Evolutionary conservation across 1,284 basidiomycete genomes (phyloP).

Genomic region (Apiotrichum akiyoshidainum): DNA sequence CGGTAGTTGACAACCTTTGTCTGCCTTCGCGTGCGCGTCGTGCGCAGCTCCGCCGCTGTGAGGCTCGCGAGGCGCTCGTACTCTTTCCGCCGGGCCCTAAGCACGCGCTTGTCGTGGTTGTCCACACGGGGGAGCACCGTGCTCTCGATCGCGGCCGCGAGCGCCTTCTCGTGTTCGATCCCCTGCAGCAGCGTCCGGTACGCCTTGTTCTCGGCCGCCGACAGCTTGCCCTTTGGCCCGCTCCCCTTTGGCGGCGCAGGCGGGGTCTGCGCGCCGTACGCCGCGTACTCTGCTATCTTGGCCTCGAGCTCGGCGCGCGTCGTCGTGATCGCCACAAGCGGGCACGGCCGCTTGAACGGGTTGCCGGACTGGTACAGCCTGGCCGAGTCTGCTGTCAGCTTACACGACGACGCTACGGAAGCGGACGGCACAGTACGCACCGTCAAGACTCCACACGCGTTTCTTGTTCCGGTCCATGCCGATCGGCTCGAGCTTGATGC

Average conservation of each 20-base stretch:
- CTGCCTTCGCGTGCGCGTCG: conserved; percentile 40
- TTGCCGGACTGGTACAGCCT: conserved; percentile 48
- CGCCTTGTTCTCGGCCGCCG: conserved; percentile 17
- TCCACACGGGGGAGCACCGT: conserved; percentile 43
- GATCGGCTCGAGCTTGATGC: conserved; percentile 31
- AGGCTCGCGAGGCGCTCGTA: conserved; percentile 6
- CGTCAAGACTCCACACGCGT: conserved; percentile 48
- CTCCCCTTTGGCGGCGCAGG: conserved; percentile 15
- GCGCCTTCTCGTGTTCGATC: conserved; percentile 34
- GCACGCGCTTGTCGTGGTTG: conserved; percentile 14
- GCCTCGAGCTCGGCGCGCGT: conserved; percentile 32
- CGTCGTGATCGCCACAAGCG: conserved; percentile 31
- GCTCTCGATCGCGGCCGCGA: conserved; percentile 31
- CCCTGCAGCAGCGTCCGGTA: conserved; percentile 28
- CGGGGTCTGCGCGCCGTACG: conserved; percentile 16
- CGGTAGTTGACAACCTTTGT: conserved; percentile 42
- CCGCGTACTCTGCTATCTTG: conserved; percentile 24
- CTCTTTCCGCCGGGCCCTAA: conserved; percentile 5
- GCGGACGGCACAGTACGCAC: conserved; percentile 29
- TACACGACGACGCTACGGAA: too few relatives aligned
- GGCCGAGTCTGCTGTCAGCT: conserved; percentile 33
- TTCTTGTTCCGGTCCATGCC: conserved; percentile 43
- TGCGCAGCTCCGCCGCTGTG: conserved; percentile 36
- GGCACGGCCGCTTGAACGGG: conserved; percentile 50
- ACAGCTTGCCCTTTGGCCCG: conserved; percentile 26